Percentiles rank a stretch among this genome's conserved stretches.
Conservation (phyloP, 2,329 filamentous ascomycete species). For the Diaporthe destruens region DNA sequence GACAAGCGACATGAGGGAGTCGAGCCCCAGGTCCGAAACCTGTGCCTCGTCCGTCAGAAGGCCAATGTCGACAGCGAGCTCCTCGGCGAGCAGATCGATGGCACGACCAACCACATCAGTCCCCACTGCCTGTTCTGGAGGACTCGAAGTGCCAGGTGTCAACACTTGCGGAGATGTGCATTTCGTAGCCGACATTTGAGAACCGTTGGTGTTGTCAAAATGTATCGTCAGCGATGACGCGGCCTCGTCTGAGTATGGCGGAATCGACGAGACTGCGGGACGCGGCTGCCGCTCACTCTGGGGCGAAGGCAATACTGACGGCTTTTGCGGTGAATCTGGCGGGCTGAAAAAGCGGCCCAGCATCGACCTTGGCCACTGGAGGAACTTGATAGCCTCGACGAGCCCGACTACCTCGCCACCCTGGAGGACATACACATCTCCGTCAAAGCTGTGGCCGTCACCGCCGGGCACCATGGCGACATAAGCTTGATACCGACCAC, state of each 20-base stretch:
- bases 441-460: background rate
- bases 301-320: background rate
- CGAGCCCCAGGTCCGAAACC: background rate
- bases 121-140: background rate
- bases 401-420: background rate
- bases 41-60: conserved; percentile 4
- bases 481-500: background rate
- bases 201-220: background rate
- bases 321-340: background rate
- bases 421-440: conserved; percentile 25
- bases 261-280: background rate
- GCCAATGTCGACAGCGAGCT: background rate
- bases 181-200: background rate
- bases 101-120: background rate
- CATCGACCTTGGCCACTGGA: conserved; percentile 9
- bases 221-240: background rate
- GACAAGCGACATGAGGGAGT: background rate
- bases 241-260: background rate
- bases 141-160: background rate
- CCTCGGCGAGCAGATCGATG: background rate
- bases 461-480: background rate
- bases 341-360: conserved; percentile 26
- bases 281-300: background rate
- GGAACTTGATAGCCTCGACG: background rate
- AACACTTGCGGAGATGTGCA: background rate